A percentile compares a stretch with the other conserved stretches of the same genome.
phyloP scores from a whole-genome alignment of 1,139 yeast genomes.

The Scheffersomyces stambukii region DNA sequence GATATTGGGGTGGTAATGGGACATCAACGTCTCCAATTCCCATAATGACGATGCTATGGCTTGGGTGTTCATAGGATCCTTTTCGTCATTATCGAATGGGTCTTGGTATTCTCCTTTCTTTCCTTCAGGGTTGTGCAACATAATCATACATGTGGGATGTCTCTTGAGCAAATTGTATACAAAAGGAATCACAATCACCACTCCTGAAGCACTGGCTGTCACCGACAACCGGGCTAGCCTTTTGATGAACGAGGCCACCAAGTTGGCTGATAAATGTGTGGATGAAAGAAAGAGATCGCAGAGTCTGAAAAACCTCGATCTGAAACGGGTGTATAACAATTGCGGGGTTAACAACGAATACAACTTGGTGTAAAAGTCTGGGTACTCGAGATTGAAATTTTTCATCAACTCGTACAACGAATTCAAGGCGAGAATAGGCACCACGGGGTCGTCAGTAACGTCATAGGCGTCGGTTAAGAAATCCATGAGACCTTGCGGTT shows the following conservation, averaged over 20 bases:
- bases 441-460: slow-evolving; percentile 54
- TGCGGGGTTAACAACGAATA: slow-evolving; percentile 76
- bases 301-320: slow-evolving; percentile 84
- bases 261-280: slow-evolving; percentile 77
- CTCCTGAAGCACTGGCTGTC: slow-evolving; percentile 86
- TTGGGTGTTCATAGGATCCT: slow-evolving; percentile 71
- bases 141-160: slow-evolving; percentile 90
- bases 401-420: slow-evolving; percentile 86
- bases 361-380: slow-evolving; percentile 79
- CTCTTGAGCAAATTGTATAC: slow-evolving; percentile 82
- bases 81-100: slow-evolving; percentile 60
- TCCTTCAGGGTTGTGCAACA: slow-evolving; percentile 57
- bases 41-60: slow-evolving; percentile 87
- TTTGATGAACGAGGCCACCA: slow-evolving; percentile 89
- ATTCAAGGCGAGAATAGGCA: slow-evolving; percentile 79
- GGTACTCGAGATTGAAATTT: slow-evolving; percentile 82
- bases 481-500: slow-evolving; percentile 86
- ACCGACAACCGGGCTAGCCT: slow-evolving; percentile 70
- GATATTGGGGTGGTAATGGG: slow-evolving; percentile 95
- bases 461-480: slow-evolving; percentile 84
- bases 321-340: slow-evolving; percentile 70
- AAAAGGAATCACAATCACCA: slow-evolving; percentile 85
- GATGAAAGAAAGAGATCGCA: slow-evolving; percentile 83
- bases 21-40: slow-evolving; percentile 79
- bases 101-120: slow-evolving; percentile 42